These are phyloP conservation scores for Pseudoperonospora humuli DNA, from an alignment of 352 stramenopile genomes.

Conservation along the genomic window DNA sequence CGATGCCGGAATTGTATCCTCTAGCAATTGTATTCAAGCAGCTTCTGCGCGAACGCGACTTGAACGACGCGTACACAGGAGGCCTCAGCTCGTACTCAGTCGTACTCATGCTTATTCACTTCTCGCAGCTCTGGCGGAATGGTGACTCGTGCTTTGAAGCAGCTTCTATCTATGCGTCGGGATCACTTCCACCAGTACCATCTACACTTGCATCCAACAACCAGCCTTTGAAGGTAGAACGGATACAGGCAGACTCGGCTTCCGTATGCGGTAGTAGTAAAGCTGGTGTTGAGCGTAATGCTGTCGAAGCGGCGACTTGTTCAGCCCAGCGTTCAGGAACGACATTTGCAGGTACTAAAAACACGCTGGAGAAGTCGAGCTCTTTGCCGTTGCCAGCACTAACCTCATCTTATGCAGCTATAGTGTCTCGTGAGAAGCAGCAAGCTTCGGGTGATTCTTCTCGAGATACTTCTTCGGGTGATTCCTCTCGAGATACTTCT, in stretches of 20 bases:
- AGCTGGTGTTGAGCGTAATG: constrained; percentile 7
- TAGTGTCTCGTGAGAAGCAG: constrained; percentile 36
- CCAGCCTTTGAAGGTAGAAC: constrained; percentile 14
- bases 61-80: constrained; percentile 89
- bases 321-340: constrained; percentile 1
- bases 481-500: constrained; percentile 4
- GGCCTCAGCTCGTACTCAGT: constrained; percentile 88
- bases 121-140: constrained; percentile 66
- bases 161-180: constrained; percentile 57
- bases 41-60: constrained; percentile 76
- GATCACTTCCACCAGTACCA: constrained; percentile 34
- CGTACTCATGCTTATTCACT: constrained; percentile 90
- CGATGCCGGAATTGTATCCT: constrained; percentile 83
- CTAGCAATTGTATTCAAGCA: constrained; percentile 89
- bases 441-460: constrained; percentile 10
- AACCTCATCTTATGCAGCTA: constrained; percentile 54
- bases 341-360: background rate
- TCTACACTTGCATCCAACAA: constrained; percentile 20
- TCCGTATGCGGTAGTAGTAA: constrained; percentile 8
- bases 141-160: constrained; percentile 43
- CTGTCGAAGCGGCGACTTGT: background rate
- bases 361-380: constrained; percentile 12
- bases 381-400: constrained; percentile 12
- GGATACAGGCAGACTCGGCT: constrained; percentile 12
- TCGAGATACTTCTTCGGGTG: constrained; percentile 7